Conservation (phyloP, 495 filamentous ascomycete species). For the Cercophora newfieldiana region DNA sequence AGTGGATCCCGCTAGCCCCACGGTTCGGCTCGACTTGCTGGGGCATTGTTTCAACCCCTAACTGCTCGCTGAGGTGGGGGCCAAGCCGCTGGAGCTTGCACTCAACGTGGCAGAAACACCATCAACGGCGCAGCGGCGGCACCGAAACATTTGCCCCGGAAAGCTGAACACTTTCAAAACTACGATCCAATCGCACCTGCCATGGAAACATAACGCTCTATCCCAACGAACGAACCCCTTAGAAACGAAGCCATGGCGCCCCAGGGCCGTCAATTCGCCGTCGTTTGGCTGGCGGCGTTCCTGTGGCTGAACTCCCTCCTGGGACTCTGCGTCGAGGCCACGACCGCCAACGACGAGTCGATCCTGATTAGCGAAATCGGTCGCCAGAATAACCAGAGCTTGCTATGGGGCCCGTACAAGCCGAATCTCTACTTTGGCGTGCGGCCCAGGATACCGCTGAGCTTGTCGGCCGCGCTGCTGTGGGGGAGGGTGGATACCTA, state of each 20-base stretch:
- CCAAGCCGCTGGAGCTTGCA: neutral
- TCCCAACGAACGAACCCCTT: neutral
- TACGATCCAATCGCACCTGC: neutral
- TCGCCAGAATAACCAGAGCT: conserved; percentile 72
- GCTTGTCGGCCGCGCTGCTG: conserved; percentile 79
- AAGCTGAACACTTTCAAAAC: neutral
- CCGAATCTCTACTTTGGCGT: conserved; percentile 97
- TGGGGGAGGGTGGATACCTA: conserved; percentile 89
- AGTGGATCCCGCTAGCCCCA: neutral
- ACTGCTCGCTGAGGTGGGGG: too few species aligned
- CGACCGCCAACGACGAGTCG: conserved; percentile 35
- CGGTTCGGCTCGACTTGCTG: neutral
- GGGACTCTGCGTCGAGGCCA: conserved; percentile 3
- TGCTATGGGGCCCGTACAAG: conserved; percentile 95
- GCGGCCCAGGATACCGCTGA: conserved; percentile 81
- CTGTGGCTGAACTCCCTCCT: conserved; percentile 9
- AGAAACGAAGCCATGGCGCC: neutral
- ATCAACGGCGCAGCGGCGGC: neutral
- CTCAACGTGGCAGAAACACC: neutral
- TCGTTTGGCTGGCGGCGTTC: conserved; percentile 17
- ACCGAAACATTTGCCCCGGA: neutral
- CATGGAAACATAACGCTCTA: neutral
- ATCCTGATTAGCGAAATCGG: conserved; percentile 54
- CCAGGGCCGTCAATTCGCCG: neutral
- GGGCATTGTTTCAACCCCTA: neutral